These are phyloP conservation scores for Daldinia bambusicola DNA, from an alignment of 495 filamentous ascomycete genomes.

Conservation along the genomic window DNA sequence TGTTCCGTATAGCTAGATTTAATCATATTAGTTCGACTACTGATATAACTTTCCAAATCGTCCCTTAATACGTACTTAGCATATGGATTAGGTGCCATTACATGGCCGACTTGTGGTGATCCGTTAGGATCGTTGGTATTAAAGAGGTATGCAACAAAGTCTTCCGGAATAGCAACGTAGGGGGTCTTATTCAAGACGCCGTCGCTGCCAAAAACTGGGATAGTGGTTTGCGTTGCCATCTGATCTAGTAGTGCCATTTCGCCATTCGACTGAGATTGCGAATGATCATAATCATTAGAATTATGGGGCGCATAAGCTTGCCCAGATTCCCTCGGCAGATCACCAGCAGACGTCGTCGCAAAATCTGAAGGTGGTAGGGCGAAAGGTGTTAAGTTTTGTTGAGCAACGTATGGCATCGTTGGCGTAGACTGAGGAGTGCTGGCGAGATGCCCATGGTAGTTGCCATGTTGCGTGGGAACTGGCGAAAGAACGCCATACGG, in stretches of 20 bases:
- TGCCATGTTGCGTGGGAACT: conserved; percentile 57
- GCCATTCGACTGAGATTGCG: conserved; percentile 57
- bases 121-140: conserved; percentile 65
- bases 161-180: conserved; percentile 84
- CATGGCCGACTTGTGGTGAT: conserved; percentile 55
- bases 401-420: conserved; percentile 56
- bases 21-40: conserved; percentile 37
- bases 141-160: conserved; percentile 92
- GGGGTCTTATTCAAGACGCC: conserved; percentile 82
- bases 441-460: conserved; percentile 57
- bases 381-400: conserved; percentile 65
- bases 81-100: conserved; percentile 58
- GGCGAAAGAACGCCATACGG: conserved; percentile 62
- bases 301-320: conserved; percentile 54
- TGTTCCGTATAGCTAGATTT: conserved; percentile 60
- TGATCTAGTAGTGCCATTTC: conserved; percentile 72
- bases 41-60: neutral
- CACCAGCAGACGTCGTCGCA: conserved; percentile 47
- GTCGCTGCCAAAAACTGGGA: conserved; percentile 87
- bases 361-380: conserved; percentile 67
- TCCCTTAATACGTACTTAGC: conserved; percentile 55
- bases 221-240: conserved; percentile 71
- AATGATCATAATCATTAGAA: conserved; percentile 58
- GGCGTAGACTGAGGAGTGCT: conserved; percentile 57
- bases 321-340: conserved; percentile 41